Base-by-base conservation (phyloP, 148 eudicot species). In the Camellia lanceoleosa region DNA sequence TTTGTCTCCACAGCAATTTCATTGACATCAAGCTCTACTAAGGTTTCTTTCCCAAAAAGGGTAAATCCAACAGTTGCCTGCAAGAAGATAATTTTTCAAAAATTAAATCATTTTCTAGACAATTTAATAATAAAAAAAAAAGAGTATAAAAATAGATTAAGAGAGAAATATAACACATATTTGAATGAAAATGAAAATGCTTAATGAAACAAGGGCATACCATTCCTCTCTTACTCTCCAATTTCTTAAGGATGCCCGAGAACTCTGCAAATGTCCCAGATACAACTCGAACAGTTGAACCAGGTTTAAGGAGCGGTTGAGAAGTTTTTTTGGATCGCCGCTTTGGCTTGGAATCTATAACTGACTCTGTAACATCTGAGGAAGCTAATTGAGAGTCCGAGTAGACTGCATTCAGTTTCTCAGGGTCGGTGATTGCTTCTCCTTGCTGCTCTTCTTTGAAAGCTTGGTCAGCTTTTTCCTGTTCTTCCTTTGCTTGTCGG, bases 191-290 rank as follows among this genome's bases (percentile, higher is more conserved):
- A 13, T 20, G 5, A 56, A 70, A 41, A 19, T 61, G 18, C 23
- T 56, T 16, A 41, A 19, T 16, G 13, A 9, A 52, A 65, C 43
- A 75, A 66, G 13, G 66, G 41, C 86, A 70, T 87, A 97, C 99
- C 94, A 51, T 84, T 78, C 87, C 88, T 18, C 82, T 90, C 77
- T 89, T 92, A 19, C 77, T 79, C 75, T 91, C 89, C 71, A 97
- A 67, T 89, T 92, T 91, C 91, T 87, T 91, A 74, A 97, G 91
- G 61, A 88, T 81, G 82, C 98, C 99, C 0, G 92, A 82, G 80
- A 92, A 97, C 75, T 92, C 97, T 2, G 95, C 94, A 86, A 97
- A 97, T 68, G 94, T 76, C 64, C 99, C 99, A 55, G 98, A 89
- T 16, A 90, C 56, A 70, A 97, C 97, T 87, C 82, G 87, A 49